A percentile compares a stretch with the other conserved stretches of the same genome.
These are phyloP conservation scores for Trichoderma orchidacearum DNA, from an alignment of 495 filamentous ascomycete genomes.

Conservation along the genomic window DNA sequence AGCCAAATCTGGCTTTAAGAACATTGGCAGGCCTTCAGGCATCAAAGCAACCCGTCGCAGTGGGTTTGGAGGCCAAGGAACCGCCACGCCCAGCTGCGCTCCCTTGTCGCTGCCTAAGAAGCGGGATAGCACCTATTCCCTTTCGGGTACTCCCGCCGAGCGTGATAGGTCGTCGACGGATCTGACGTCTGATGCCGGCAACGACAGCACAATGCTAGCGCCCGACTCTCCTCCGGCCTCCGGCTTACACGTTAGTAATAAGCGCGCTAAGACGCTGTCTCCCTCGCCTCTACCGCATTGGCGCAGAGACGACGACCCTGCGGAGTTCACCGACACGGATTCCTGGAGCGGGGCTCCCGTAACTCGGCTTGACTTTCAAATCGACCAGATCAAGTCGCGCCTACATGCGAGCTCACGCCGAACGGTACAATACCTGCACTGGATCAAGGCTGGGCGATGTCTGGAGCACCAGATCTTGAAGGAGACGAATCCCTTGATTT, in stretches of 20 bases:
- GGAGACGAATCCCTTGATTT: conserved; percentile 19
- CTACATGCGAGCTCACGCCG: conserved; percentile 19
- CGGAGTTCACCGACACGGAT: conserved; percentile 20
- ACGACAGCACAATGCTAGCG: not conserved
- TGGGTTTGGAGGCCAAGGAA: conserved; percentile 8
- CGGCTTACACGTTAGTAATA: not conserved
- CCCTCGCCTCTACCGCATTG: conserved; percentile 1
- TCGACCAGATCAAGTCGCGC: conserved; percentile 31
- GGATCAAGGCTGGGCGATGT: conserved; percentile 15
- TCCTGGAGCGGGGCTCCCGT: conserved; percentile 24
- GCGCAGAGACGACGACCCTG: not conserved
- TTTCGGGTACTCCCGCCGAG: not conserved
- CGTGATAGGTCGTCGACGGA: not conserved
- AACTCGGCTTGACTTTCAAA: conserved; percentile 26
- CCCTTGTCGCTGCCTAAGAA: conserved; percentile 8
- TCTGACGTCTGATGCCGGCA: not conserved
- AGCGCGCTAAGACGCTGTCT: not conserved
- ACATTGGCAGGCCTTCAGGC: conserved; percentile 31
- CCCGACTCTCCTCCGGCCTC: not conserved
- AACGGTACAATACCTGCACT: conserved; percentile 39
- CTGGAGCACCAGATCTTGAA: conserved; percentile 36
- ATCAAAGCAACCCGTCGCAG: conserved; percentile 18
- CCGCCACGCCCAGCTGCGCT: conserved; percentile 1
- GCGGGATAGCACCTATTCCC: not conserved
- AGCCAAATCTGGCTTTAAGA: conserved; percentile 26